Conservation (phyloP, 179 eudicot species). For the Silene coronaria region DNA sequence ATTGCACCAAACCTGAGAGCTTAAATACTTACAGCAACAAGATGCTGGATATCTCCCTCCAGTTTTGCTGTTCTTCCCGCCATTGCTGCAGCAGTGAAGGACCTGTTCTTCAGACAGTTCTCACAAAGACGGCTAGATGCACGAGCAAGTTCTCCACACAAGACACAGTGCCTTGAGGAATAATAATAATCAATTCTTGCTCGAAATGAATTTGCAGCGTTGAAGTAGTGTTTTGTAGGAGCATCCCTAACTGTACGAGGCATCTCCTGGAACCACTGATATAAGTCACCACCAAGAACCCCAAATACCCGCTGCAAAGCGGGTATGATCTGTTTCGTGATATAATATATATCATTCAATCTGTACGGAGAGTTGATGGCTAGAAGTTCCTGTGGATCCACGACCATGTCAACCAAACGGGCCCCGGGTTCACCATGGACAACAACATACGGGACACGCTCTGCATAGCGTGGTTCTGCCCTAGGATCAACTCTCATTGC, state of each 20-base stretch:
- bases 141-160: constrained; percentile 74
- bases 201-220: constrained; percentile 44
- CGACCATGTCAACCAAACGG: constrained; percentile 83
- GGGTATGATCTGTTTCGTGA: constrained; percentile 85
- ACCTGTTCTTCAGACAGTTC: constrained; percentile 50
- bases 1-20: not conserved
- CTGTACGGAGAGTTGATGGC: constrained; percentile 67
- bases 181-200: constrained; percentile 84
- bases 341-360: constrained; percentile 76
- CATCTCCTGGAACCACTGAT: constrained; percentile 75
- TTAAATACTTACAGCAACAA: constrained; percentile 63
- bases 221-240: constrained; percentile 46
- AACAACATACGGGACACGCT: constrained; percentile 83
- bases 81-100: constrained; percentile 51
- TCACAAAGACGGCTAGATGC: constrained; percentile 54
- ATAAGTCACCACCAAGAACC: constrained; percentile 76
- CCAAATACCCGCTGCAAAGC: constrained; percentile 89
- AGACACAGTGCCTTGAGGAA: constrained; percentile 67
- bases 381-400: constrained; percentile 75
- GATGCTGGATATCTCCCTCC: constrained; percentile 82
- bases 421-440: constrained; percentile 98
- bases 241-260: constrained; percentile 61
- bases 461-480: constrained; percentile 92
- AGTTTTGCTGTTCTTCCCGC: constrained; percentile 70
- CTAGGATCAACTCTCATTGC: constrained; percentile 85